These are phyloP conservation scores for Saccharomycopsis oosterbeekiorum DNA, from an alignment of 805 yeast genomes.

Conservation along the genomic window DNA sequence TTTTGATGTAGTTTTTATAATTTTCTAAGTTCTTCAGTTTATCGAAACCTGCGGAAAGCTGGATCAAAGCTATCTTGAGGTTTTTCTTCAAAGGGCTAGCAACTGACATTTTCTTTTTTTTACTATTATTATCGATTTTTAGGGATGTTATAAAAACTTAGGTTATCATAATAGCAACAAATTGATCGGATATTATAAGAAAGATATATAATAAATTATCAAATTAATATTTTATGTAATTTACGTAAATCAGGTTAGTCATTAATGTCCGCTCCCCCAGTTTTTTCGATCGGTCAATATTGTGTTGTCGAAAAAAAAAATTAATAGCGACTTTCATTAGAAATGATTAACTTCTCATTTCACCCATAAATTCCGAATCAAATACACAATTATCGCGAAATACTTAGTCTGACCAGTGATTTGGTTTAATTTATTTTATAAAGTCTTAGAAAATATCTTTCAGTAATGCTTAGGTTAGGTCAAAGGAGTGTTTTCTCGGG, in stretches of 20 bases:
- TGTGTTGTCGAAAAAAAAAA: neutral
- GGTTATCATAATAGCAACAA: neutral
- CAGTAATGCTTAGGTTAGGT: neutral
- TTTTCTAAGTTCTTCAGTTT: conserved; percentile 67
- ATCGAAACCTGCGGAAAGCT: conserved; percentile 69
- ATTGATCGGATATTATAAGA: no score
- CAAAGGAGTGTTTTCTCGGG: neutral
- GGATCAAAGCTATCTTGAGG: conserved; percentile 75
- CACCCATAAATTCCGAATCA: neutral
- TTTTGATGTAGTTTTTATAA: conserved; percentile 51
- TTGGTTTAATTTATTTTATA: no score
- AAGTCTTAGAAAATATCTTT: neutral
- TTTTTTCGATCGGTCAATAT: neutral
- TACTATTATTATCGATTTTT: neutral
- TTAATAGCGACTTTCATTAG: neutral
- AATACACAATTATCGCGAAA: neutral
- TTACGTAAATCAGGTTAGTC: neutral
- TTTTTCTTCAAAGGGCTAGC: conserved; percentile 34
- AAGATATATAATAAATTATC: neutral
- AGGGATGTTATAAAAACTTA: neutral
- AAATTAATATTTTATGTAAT: no score
- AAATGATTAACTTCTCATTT: neutral
- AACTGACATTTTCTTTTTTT: conserved; percentile 4
- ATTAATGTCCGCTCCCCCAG: neutral
- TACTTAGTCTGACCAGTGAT: no score